Base-by-base conservation (phyloP, 352 stramenopile genomes). In the Pythium angustatum region DNA sequence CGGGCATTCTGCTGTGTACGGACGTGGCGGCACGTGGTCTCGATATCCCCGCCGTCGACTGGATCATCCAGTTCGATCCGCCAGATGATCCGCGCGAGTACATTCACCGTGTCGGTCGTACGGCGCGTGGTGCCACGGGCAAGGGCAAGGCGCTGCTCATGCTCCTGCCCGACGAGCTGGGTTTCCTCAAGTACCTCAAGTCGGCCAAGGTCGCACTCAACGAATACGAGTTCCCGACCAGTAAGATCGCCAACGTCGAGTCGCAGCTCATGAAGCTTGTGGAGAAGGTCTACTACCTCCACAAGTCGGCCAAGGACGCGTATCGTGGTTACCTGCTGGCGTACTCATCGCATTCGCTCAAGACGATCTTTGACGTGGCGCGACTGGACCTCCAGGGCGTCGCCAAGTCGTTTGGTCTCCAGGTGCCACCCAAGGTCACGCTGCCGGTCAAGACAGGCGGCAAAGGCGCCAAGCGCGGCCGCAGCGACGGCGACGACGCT, bases 1-100 rank as follows among this genome's bases (percentile, higher is more conserved):
- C 70, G 19, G 97, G 97, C n/a, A 98, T 98, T 21, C 70, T 99
- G 55, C 81, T 99, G 2, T 99, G 96, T 91, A 99, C 98, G 7
- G 98, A 99, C 73, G 97, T 99, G 11, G 97, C 97, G 1, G 98
- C 97, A 14, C 88, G 98, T 73, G 96, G 97, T 64, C 84, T 99
- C 21, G 96, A 99, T 69, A 99, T 99, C 61, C 95, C 94, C 6
- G 81, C 90, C 9, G 97, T 99, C 5, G 96, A 99, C 81, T 99
- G 97, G 97, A 99, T 99, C 75, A 98, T 99, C 71, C 96, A 99
- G 79, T 99, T 98, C 66, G 98, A 99, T 79, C 97, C 97, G 24
- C 97, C 97, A 54, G 96, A 99, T 90, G 96, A 99, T 82, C 96
- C 97, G 22, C 94, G 96, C 65, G 97, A 99, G 75, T 99, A 99